Percentiles rank a stretch among this genome's conserved stretches.
These are phyloP conservation scores for Epicoccum nigrum DNA, from an alignment of 2,329 filamentous ascomycete species.

Conservation along the genomic window DNA sequence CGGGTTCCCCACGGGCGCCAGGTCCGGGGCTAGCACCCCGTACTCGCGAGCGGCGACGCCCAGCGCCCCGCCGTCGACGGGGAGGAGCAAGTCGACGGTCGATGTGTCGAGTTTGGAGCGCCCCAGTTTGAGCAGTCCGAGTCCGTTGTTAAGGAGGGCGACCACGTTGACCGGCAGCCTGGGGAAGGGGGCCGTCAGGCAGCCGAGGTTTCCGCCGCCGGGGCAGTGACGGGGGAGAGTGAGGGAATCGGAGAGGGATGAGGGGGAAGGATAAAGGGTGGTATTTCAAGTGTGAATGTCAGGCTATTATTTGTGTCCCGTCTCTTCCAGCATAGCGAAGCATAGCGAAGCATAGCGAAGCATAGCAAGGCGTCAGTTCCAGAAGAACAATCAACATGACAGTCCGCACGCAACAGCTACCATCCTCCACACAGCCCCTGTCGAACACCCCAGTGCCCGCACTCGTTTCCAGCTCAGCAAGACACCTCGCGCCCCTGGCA, in stretches of 20 bases:
- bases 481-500: not conserved
- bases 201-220: slow-evolving; percentile 24
- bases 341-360: not conserved
- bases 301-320: not conserved
- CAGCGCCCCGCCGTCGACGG: not conserved
- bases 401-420: not conserved
- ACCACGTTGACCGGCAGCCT: slow-evolving; percentile 34
- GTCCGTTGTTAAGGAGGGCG: slow-evolving; percentile 43
- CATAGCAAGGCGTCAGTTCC: too few species aligned
- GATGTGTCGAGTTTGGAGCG: slow-evolving; percentile 23
- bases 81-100: not conserved
- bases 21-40: slow-evolving; percentile 2
- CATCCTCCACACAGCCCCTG: too few species aligned
- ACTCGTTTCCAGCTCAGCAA: too few species aligned
- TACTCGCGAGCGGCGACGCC: slow-evolving; percentile 27
- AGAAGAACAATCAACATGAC: not conserved
- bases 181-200: slow-evolving; percentile 21
- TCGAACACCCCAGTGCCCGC: too few species aligned
- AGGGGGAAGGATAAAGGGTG: not conserved
- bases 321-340: not conserved
- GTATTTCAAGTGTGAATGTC: not conserved
- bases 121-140: slow-evolving; percentile 22
- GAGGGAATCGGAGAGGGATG: not conserved
- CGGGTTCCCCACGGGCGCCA: slow-evolving; percentile 34
- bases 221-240: not conserved